Percentiles rank a stretch among this genome's conserved stretches.
phyloP scores from a whole-genome alignment of 331 rosid genomes.

The Spiraea crenata region DNA sequence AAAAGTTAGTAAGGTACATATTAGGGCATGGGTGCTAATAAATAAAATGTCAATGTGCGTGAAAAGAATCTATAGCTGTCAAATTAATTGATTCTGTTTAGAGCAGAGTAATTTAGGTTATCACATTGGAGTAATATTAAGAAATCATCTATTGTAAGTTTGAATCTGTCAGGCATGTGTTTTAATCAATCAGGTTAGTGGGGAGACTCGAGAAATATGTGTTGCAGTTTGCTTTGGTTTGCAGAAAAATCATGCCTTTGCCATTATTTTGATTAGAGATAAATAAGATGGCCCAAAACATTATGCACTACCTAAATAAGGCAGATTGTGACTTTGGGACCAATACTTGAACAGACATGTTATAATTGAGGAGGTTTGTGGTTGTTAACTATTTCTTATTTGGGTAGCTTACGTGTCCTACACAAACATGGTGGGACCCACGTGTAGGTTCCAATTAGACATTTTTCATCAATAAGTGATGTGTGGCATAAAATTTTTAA shows the following conservation, averaged over 20 bases:
- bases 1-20: not conserved
- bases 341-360: slow-evolving; percentile 10
- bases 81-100: slow-evolving; percentile 3
- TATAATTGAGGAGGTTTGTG: slow-evolving; percentile 2
- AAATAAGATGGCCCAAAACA: not conserved
- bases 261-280: not conserved
- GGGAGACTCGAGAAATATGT: too few species aligned
- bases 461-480: not conserved
- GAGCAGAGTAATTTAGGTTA: slow-evolving; percentile 1
- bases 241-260: too few species aligned
- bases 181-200: not conserved
- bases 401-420: not conserved
- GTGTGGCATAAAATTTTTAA: too few species aligned
- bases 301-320: too few species aligned
- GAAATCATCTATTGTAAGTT: not conserved
- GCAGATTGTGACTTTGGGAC: slow-evolving; percentile 1
- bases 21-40: not conserved
- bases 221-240: too few species aligned
- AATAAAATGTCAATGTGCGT: slow-evolving; percentile 8
- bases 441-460: not conserved
- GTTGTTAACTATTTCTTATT: not conserved
- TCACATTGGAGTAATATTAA: not conserved
- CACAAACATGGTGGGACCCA: not conserved
- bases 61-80: slow-evolving; percentile 18
- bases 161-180: not conserved